Base-by-base conservation (phyloP, 2,329 filamentous ascomycete genomes). In the Fusarium tricinctum region DNA sequence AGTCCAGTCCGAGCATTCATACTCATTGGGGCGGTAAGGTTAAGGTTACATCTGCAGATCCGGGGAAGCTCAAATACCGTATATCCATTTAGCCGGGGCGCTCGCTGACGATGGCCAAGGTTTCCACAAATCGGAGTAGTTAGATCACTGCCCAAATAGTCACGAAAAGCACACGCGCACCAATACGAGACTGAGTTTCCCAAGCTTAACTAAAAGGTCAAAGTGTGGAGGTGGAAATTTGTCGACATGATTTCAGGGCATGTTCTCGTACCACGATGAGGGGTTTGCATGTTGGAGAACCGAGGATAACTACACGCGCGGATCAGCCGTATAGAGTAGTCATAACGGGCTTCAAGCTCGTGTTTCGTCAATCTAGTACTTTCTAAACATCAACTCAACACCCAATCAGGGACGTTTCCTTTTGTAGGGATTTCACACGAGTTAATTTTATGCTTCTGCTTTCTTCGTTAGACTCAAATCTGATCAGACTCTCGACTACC, bases 21-120 rank as follows among this genome's bases (percentile, higher is more conserved):
- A 49, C 1, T 46, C n/a, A 69, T 69, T 68, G 66, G 66, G 38
- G 33, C 47, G 65, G 60, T 10, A 69, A 56, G 8, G 9, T 30
- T 44, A 0, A 56, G 52, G 66, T 69, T 62, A 20, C 66, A 62
- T 66, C 30, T 62, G 50, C 43, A 66, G 54, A 68, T 66, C 65
- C 35, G 55, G 60, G 40, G 59, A 43, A 55, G 15, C 28, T 50
- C 26, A 45, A 23, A 42, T 17, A 19, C 22, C 10, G 28, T 58
- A 22, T 26, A 30, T n/a, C n/a, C 17, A 12, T 51, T 58, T 43
- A 50, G 30, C 38, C 56, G 39, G 28, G 57, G 35, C 33, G 47
- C 39, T 40, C 38, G 44, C 46, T 44, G 65, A 32, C 4, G 42
- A 53, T 51, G 19, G 23, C 6, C 28, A 23, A 8, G 17, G 22